Evolutionary conservation across 805 yeast species (phyloP).

Genomic region (Kodamaea hsintzibuensis): DNA sequence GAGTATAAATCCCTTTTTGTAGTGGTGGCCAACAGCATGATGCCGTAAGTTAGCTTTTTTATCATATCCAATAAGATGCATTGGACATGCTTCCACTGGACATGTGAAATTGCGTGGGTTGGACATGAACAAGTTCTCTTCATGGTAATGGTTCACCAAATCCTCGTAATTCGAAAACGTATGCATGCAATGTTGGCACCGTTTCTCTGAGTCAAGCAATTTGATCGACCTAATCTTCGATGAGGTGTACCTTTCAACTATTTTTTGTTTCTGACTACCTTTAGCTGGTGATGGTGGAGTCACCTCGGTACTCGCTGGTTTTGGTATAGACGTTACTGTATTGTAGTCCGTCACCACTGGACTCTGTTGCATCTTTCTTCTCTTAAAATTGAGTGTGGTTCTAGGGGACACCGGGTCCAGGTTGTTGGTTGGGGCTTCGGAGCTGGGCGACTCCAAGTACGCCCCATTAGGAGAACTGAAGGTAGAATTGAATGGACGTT

Average conservation of each 20-base stretch:
- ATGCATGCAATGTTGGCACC: constrained; percentile 30
- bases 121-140: constrained; percentile 19
- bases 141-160: constrained; percentile 38
- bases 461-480: neutral
- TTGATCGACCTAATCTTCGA: constrained; percentile 2
- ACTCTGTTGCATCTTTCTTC: neutral
- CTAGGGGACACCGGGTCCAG: neutral
- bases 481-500: neutral
- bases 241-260: neutral
- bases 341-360: neutral
- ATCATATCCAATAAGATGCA: constrained; percentile 41
- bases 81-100: constrained; percentile 35
- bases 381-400: neutral
- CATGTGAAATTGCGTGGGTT: constrained; percentile 33
- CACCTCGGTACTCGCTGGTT: neutral
- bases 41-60: constrained; percentile 29
- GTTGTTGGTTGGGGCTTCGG: neutral
- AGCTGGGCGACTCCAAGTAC: neutral
- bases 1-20: constrained; percentile 18
- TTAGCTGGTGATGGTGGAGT: neutral
- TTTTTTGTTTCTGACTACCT: neutral
- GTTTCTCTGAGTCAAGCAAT: constrained; percentile 9
- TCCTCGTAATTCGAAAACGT: constrained; percentile 28
- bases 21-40: constrained; percentile 28
- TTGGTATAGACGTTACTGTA: too few species aligned